Conservation (phyloP, 2,329 filamentous ascomycete genomes). For the Colletotrichum musicola region DNA sequence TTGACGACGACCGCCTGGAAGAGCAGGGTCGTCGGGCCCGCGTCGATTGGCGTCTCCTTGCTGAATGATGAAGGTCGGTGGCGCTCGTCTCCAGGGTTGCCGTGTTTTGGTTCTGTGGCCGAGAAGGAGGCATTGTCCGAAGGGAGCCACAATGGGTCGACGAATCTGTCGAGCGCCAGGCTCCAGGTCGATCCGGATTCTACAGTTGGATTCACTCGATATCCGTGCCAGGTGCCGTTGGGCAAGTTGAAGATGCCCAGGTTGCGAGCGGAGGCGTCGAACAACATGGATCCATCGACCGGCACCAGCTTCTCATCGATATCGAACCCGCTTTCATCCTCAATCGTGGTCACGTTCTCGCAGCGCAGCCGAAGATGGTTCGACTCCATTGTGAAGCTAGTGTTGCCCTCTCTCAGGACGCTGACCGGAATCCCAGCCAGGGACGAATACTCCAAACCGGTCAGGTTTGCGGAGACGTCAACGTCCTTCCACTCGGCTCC, state of each 20-base stretch:
- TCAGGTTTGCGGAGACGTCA: background rate
- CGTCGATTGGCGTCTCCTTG: background rate
- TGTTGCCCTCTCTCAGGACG: constrained; percentile 1
- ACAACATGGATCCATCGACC: background rate
- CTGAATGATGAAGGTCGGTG: background rate
- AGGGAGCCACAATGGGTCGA: background rate
- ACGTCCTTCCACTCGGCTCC: background rate
- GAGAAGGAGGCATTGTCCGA: too few species aligned
- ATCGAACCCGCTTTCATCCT: background rate
- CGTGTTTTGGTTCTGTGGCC: background rate
- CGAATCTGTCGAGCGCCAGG: background rate
- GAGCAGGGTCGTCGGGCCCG: background rate
- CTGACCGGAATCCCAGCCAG: constrained; percentile 23
- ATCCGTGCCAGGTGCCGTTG: constrained; percentile 10
- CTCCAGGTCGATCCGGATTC: background rate
- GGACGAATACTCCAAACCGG: background rate
- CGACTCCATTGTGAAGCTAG: constrained; percentile 12
- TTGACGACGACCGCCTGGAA: background rate
- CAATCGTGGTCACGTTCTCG: background rate
- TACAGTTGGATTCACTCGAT: background rate
- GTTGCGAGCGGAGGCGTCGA: too few species aligned
- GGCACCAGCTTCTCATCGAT: background rate
- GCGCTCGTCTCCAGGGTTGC: background rate
- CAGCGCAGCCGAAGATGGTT: constrained; percentile 25
- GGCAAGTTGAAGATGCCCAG: background rate